A percentile compares a stretch with the other conserved stretches of the same genome.
phyloP scores from a whole-genome alignment of 352 stramenopile species.

The Globisporangium spiculum region DNA sequence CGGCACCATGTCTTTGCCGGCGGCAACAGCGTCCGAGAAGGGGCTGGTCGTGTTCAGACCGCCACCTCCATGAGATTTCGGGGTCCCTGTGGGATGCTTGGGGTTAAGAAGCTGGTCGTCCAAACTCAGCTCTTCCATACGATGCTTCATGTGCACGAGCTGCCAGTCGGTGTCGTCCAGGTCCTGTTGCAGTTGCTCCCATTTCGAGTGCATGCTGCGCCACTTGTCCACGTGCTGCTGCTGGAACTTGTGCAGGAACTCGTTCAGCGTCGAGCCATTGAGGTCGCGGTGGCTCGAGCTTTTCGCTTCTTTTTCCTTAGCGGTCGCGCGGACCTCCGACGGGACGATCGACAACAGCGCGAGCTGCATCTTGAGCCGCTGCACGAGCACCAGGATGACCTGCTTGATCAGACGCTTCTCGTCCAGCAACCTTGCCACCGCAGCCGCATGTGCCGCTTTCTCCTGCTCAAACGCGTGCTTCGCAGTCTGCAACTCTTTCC shows the following conservation, averaged over 20 bases:
- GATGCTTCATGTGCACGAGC: conserved; percentile 51
- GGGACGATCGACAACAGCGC: conserved; percentile 39
- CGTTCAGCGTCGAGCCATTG: conserved; percentile 12
- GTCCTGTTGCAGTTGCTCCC: conserved; percentile 40
- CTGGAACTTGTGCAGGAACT: conserved; percentile 29
- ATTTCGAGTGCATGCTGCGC: conserved; percentile 39
- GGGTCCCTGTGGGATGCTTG: background rate
- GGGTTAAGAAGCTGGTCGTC: conserved; percentile 15
- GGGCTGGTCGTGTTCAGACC: conserved; percentile 27
- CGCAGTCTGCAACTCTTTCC: conserved; percentile 30
- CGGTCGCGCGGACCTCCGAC: conserved; percentile 3
- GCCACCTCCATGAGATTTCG: conserved; percentile 9
- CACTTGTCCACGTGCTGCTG: conserved; percentile 36
- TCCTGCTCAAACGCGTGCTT: conserved; percentile 22
- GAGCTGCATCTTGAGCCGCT: conserved; percentile 45
- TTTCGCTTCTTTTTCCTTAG: background rate
- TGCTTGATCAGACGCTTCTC: conserved; percentile 46
- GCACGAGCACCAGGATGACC: conserved; percentile 41
- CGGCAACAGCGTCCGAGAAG: conserved; percentile 70
- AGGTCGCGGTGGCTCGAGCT: background rate
- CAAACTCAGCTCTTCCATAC: conserved; percentile 48
- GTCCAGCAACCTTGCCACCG: conserved; percentile 23
- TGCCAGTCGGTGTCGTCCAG: conserved; percentile 67
- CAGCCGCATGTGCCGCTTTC: conserved; percentile 1
- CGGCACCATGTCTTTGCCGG: conserved; percentile 47